Evolutionary conservation across 1,284 basidiomycete species (phyloP), one percentile per base, ranked within the genome.

Genomic region (Pseudozyma flocculosa): DNA sequence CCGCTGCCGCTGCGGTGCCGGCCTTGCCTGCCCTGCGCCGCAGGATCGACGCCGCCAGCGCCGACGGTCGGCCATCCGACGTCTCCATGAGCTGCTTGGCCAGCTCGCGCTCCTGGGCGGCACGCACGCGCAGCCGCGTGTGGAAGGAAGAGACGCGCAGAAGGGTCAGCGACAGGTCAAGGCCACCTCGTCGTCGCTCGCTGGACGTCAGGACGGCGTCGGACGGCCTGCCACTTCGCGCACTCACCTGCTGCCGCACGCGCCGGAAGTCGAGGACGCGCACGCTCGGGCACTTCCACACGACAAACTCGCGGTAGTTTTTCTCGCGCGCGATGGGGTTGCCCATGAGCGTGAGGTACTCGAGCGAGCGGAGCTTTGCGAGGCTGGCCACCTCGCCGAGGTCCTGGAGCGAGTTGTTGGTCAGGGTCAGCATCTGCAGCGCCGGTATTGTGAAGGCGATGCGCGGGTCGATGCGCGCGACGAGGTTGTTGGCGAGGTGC

Each of bases 231-330:
- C n/a, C n/a, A n/a, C n/a, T n/a, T n/a, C n/a, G n/a, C n/a, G n/a
- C n/a, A 50, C 88, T 81, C 80, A 91, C 90, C 85, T 91, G 90
- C 79, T 96, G 91, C 79, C 90, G 89, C 77, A 99, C 89, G 79
- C 94, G 87, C 82, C 90, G 87, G 80, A 90, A 98, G 84, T 99
- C 95, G 74, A 99, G 84, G 78, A 93, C 89, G 83, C 93, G 87
- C 75, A 99, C 84, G 40, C 78, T 76, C 0, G 80, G 80, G 50
- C 80, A 75, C 43, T 81, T 82, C 80, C 81, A 83, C 30, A 84
- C 73, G 40, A 80, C 74, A 87, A 92, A 98, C 81, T 90, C 89
- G 80, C 91, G 86, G 83, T 98, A 98, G 85, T 91, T 91, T 84
- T 93, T 89, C 82, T 90, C 89, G 80, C 92, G 86, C 70, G 85